Evolutionary conservation across 208 protist genomes (phyloP).

Genomic region (Trichomonas tenax): DNA sequence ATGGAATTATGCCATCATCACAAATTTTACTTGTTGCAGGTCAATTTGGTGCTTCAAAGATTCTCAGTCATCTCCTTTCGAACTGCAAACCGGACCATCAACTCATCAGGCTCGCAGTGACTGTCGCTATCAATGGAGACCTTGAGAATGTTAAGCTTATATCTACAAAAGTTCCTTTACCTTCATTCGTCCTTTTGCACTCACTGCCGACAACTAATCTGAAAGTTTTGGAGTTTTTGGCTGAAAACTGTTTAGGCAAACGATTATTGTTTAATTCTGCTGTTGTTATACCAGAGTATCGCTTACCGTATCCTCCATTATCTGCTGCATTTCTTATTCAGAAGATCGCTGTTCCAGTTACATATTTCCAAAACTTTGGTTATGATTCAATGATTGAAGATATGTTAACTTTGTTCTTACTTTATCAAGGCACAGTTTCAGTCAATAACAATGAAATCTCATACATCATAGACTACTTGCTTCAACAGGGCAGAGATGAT

Average conservation of each 20-base stretch:
- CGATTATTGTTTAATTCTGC: neutral
- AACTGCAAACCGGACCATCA: neutral
- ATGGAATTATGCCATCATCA: neutral
- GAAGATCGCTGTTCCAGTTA: neutral
- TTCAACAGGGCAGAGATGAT: neutral
- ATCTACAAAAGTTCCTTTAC: neutral
- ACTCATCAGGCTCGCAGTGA: neutral
- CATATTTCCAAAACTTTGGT: neutral
- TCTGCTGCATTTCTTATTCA: neutral
- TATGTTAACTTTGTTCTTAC: neutral
- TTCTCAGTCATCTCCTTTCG: neutral
- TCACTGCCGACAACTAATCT: neutral
- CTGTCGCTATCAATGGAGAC: neutral
- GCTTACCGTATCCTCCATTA: neutral
- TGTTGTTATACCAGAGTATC: neutral
- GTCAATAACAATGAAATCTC: neutral
- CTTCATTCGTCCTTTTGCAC: neutral
- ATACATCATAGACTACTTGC: neutral
- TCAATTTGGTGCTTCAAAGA: neutral
- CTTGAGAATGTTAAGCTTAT: neutral
- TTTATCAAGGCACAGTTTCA: neutral
- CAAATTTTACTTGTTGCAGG: neutral
- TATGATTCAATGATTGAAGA: neutral
- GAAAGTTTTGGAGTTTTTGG: neutral
- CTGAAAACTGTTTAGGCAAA: neutral